A percentile compares a stretch with the other conserved stretches of the same genome.
phyloP scores from a whole-genome alignment of 2,329 filamentous ascomycete species.

The Penicillium sp. region DNA sequence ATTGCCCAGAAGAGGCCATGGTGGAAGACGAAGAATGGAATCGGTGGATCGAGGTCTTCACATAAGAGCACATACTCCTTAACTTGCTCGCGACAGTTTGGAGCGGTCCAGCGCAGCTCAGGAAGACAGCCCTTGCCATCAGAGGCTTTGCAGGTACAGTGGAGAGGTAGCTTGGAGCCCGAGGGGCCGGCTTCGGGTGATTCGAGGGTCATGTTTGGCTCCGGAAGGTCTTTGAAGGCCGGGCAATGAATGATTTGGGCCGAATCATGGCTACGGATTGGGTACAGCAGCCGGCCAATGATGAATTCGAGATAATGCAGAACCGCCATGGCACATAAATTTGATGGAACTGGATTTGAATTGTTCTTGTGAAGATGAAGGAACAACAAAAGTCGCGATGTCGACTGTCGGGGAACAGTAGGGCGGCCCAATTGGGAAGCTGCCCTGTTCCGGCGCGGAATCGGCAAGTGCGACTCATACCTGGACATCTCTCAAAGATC shows the following conservation, averaged over 20 bases:
- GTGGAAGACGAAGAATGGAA: slow-evolving; percentile 21
- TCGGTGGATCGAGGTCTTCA: slow-evolving; percentile 27
- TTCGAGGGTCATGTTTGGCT: slow-evolving; percentile 22
- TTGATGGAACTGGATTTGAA: too few species aligned
- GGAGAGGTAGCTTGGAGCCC: slow-evolving; percentile 17
- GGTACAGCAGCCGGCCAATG: slow-evolving; percentile 18
- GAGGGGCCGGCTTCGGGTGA: slow-evolving; percentile 19
- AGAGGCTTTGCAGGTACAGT: slow-evolving; percentile 19
- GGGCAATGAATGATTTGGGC: slow-evolving; percentile 16
- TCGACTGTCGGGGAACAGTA: not conserved
- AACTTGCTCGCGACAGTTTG: slow-evolving; percentile 9
- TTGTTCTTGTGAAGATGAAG: not conserved
- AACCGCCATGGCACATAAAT: not conserved
- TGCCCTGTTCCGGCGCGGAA: slow-evolving; percentile 19
- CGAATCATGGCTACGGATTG: slow-evolving; percentile 22
- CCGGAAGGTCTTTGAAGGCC: slow-evolving; percentile 19
- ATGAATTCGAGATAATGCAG: slow-evolving; percentile 17
- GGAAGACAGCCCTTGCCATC: slow-evolving; percentile 20
- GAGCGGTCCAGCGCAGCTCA: slow-evolving; percentile 20
- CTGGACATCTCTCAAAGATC: not conserved
- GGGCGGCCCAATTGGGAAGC: not conserved
- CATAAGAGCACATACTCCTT: slow-evolving; percentile 24
- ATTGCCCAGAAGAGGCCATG: slow-evolving; percentile 29
- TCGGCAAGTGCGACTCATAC: slow-evolving; percentile 9
- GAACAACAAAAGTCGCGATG: not conserved